Evolutionary conservation across 805 yeast species (phyloP), one percentile per base, ranked within the genome.

Genomic region (Schwanniomyces pseudopolymorphus): DNA sequence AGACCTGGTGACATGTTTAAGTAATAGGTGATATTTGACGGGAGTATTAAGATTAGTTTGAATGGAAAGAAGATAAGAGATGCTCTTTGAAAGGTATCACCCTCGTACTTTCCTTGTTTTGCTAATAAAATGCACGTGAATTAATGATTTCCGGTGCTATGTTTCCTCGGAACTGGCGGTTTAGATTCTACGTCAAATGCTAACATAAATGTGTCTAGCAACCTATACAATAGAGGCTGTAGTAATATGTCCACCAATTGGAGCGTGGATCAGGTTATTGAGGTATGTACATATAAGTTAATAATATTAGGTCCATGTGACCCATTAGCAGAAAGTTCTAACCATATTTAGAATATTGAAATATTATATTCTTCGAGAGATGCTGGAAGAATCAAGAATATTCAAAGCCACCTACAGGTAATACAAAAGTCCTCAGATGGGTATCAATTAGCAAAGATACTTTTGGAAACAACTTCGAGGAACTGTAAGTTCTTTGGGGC

Each of bases 401-500:
- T 76, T 10, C 96, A 89, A 54, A 59, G 66, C 13, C 66, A 70
- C 39, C 73, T 89, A 6, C 92, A 85, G 53, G 54, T 49, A 3
- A 56, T 82, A 5, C 96, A 89, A 59, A 74, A 69, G 53, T 78
- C 84, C 0, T 62, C 67, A 0, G 56, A 74, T 41, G 92, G 89
- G 1, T 74, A 81, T 67, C 51, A 53, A 2, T 57, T 89, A 20
- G 96, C 91, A 0, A 72, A 76, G 28, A 53, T 64, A 33, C 69
- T 89, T 17, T 66, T 89, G 48, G 49, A 40, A 50, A 57, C 60
- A 2, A 57, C 59, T 3, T 72, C 79, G 0, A 53, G 67, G 38
- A 78, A 78, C 47, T 79, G 83, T 50, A 80, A 82, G 57, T 89
- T 85, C 60, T 84, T 89, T 57, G 96, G 96, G 0, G 96, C 95